A percentile compares a stretch with the other conserved stretches of the same genome.
phyloP scores from a whole-genome alignment of 176 grass and related monocot genomes.

The Otatea glauca region DNA sequence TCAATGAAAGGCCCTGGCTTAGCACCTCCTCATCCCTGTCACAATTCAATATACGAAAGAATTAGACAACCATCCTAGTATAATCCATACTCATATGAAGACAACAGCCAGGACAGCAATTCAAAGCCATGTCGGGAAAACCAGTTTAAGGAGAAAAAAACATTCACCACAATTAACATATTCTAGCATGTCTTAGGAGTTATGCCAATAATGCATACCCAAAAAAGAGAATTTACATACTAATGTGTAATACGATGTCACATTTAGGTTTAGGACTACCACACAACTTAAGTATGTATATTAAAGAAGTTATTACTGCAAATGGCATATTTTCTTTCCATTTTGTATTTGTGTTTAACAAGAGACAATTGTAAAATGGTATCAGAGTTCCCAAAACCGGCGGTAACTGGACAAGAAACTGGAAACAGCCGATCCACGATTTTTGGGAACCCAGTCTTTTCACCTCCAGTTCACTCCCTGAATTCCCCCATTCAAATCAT shows the following conservation, averaged over 20 bases:
- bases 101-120: constrained; percentile 20
- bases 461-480: no score
- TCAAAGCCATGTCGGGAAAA: background rate
- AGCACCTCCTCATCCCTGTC: constrained; percentile 82
- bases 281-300: background rate
- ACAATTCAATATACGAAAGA: constrained; percentile 46
- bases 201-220: background rate
- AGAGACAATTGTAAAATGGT: background rate
- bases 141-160: background rate
- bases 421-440: no score
- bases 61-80: constrained; percentile 36
- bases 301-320: background rate
- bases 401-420: no score
- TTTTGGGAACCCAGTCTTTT: no score
- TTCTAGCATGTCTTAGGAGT: background rate
- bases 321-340: background rate
- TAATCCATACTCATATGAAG: background rate
- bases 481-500: no score
- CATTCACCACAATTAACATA: background rate
- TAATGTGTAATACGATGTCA: background rate
- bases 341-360: background rate
- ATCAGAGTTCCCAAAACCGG: no score
- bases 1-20: constrained; percentile 79
- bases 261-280: constrained; percentile 5
- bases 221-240: background rate